phyloP scores from a whole-genome alignment of 73 alveolate species.

The Paramecium pentaurelia region DNA sequence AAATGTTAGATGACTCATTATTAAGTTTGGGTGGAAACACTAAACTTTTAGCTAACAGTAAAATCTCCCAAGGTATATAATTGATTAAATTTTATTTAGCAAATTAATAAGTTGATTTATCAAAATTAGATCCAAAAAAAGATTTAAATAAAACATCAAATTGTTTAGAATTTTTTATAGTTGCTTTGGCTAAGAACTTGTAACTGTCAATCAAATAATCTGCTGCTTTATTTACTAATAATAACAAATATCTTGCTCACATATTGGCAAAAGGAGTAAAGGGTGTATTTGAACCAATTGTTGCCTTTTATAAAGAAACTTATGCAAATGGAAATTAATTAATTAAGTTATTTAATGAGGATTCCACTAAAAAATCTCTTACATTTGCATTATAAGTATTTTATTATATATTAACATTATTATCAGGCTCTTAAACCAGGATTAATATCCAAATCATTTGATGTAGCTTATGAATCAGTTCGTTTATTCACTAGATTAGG shows the following conservation, averaged over 20 bases:
- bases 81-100: constrained; percentile 19
- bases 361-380: constrained; percentile 20
- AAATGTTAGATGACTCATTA: not conserved
- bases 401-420: not conserved
- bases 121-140: constrained; percentile 54
- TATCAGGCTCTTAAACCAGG: constrained; percentile 75
- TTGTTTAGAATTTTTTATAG: constrained; percentile 87
- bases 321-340: constrained; percentile 1
- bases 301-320: constrained; percentile 60
- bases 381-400: not conserved
- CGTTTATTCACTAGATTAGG: constrained; percentile 78
- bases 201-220: constrained; percentile 90
- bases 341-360: constrained; percentile 33
- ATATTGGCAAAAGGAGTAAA: constrained; percentile 94
- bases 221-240: constrained; percentile 94
- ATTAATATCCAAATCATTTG: constrained; percentile 70
- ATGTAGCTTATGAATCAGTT: constrained; percentile 74
- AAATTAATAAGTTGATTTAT: constrained; percentile 54
- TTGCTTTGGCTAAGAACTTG: constrained; percentile 83
- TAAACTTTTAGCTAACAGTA: not conserved
- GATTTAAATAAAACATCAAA: constrained; percentile 45
- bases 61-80: constrained; percentile 31
- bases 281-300: constrained; percentile 86
- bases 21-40: not conserved
- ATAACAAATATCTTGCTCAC: constrained; percentile 93